phyloP scores from a whole-genome alignment of 2,329 filamentous ascomycete species.

The Alternaria ethzedia region DNA sequence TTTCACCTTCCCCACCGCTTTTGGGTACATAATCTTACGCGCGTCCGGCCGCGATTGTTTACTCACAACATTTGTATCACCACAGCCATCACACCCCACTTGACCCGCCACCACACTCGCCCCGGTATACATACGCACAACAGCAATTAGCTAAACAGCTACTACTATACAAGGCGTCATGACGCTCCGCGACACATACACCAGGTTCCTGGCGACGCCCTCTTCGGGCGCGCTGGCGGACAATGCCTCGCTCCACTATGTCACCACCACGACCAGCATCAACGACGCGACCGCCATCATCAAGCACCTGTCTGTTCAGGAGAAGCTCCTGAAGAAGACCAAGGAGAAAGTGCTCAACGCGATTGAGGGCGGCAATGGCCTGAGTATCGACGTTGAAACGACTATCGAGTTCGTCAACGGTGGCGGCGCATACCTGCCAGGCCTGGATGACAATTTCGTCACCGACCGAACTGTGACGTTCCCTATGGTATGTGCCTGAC shows the following conservation, averaged over 20 bases:
- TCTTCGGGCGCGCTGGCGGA: conserved; percentile 52
- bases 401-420: conserved; percentile 79
- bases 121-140: conserved; percentile 15
- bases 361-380: conserved; percentile 72
- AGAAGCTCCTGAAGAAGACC: conserved; percentile 81
- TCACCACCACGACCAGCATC: conserved; percentile 82
- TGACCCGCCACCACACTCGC: conserved; percentile 8
- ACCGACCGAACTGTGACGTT: conserved; percentile 80
- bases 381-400: conserved; percentile 82
- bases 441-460: conserved; percentile 92
- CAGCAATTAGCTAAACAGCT: conserved; percentile 16
- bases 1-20: conserved; percentile 18
- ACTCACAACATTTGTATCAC: conserved; percentile 9
- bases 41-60: conserved; percentile 17
- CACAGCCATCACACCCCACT: conserved; percentile 14
- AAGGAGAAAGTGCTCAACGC: conserved; percentile 76
- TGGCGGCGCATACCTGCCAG: conserved; percentile 86
- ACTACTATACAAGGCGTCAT: conserved; percentile 20
- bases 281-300: conserved; percentile 75
- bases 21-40: conserved; percentile 7
- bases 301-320: conserved; percentile 77
- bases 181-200: conserved; percentile 51
- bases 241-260: conserved; percentile 71
- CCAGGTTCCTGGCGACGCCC: conserved; percentile 54
- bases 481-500: conserved; percentile 67